phyloP scores from a whole-genome alignment of 306 rosid genomes.

The peach (Prunus persica) region DNA sequence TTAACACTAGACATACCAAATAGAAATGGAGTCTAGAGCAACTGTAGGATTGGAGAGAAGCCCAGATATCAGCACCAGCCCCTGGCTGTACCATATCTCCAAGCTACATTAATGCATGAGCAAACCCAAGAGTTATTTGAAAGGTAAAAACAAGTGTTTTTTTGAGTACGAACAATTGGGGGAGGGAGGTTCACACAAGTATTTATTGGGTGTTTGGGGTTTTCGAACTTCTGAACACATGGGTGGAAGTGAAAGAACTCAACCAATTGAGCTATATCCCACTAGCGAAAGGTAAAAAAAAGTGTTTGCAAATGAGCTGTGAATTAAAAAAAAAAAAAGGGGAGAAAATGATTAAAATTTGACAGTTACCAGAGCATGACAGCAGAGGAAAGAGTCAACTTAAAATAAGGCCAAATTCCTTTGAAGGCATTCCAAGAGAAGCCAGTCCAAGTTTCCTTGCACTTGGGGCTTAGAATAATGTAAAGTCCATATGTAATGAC shows the following conservation, averaged over 20 bases:
- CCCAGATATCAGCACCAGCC: slow-evolving; percentile 71
- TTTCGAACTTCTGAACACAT: too few relatives aligned
- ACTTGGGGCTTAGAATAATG: slow-evolving; percentile 55
- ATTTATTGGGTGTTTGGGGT: too few relatives aligned
- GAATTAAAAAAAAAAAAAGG: not conserved
- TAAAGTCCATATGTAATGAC: slow-evolving; percentile 41
- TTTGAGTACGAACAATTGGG: too few relatives aligned
- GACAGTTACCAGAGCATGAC: slow-evolving; percentile 59
- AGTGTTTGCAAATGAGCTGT: not conserved
- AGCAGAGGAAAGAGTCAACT: slow-evolving; percentile 68
- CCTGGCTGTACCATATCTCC: slow-evolving; percentile 84
- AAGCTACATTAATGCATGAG: slow-evolving; percentile 31
- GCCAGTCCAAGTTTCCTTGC: slow-evolving; percentile 76
- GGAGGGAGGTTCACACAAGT: too few relatives aligned
- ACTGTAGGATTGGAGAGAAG: slow-evolving; percentile 56
- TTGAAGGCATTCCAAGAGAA: slow-evolving; percentile 47
- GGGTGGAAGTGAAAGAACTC: too few relatives aligned
- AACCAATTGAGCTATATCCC: too few relatives aligned
- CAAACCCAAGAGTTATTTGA: not conserved
- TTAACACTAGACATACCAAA: slow-evolving; percentile 32
- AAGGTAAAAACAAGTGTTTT: not conserved
- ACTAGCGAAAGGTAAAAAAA: not conserved
- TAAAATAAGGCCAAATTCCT: slow-evolving; percentile 77
- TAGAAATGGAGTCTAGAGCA: slow-evolving; percentile 54
- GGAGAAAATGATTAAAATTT: not conserved